Conservation (phyloP, 345 rosid species). For the Populus alba region DNA sequence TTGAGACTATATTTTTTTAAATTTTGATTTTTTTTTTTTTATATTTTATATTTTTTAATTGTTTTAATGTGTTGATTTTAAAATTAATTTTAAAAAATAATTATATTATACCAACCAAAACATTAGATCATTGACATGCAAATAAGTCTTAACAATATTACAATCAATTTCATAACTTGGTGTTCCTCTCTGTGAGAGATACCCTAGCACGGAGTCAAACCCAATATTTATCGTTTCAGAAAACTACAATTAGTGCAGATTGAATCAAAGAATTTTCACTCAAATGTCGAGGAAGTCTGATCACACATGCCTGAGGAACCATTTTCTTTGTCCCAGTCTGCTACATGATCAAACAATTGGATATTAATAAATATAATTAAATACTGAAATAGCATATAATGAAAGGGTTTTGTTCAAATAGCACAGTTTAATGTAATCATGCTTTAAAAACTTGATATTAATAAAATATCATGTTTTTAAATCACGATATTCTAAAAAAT, state of each 20-base stretch:
- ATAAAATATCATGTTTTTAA: no score
- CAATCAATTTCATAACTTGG: neutral
- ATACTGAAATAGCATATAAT: no score
- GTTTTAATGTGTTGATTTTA: rapidly evolving
- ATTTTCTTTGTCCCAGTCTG: conserved; percentile 31
- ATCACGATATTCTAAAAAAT: no score
- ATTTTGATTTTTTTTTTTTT: no score
- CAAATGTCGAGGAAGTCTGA: neutral
- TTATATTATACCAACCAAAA: no score
- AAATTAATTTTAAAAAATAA: no score
- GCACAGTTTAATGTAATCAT: no score
- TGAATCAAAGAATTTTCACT: conserved; percentile 11
- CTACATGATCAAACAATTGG: conserved; percentile 40
- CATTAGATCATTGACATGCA: neutral
- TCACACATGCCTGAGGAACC: conserved; percentile 12
- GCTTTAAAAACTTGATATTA: no score
- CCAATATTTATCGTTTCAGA: neutral
- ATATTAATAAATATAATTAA: no score
- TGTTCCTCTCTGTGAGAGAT: neutral
- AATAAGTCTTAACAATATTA: neutral
- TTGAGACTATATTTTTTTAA: no score
- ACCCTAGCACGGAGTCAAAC: neutral
- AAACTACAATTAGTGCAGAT: neutral
- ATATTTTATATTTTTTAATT: no score
- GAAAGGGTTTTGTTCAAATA: no score